These are phyloP conservation scores for Saccharomycopsis sp. DNA, from an alignment of 805 yeast species.

Conservation along the genomic window DNA sequence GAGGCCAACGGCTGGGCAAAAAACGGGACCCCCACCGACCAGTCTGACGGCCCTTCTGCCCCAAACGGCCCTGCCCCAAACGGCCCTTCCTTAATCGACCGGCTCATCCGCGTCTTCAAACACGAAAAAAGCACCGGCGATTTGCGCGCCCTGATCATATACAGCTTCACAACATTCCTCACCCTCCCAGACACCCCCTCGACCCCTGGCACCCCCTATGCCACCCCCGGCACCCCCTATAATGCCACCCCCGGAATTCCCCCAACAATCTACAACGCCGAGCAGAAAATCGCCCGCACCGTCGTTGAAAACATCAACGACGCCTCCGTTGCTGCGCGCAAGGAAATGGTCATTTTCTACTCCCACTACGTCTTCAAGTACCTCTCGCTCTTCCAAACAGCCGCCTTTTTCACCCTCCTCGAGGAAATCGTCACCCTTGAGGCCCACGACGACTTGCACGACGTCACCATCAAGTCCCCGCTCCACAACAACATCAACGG, in stretches of 20 bases:
- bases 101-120: conserved; percentile 49
- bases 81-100: not conserved
- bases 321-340: conserved; percentile 83
- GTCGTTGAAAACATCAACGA: conserved; percentile 68
- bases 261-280: conserved; percentile 60
- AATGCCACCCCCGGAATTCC: too few relatives aligned
- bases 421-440: conserved; percentile 68
- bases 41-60: too few relatives aligned
- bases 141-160: conserved; percentile 77
- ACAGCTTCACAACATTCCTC: conserved; percentile 56
- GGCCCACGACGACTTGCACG: conserved; percentile 53
- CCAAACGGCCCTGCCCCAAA: too few relatives aligned
- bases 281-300: conserved; percentile 60
- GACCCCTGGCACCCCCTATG: too few relatives aligned
- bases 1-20: too few relatives aligned
- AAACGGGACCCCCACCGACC: too few relatives aligned
- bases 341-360: conserved; percentile 73
- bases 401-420: conserved; percentile 78
- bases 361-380: conserved; percentile 68
- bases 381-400: conserved; percentile 68
- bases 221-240: too few relatives aligned
- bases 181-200: conserved; percentile 1
- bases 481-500: conserved; percentile 84
- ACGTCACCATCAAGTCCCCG: conserved; percentile 58
- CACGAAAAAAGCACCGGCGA: conserved; percentile 83